phyloP scores from a whole-genome alignment of 139 green algal species.

The Closterium sp. region DNA sequence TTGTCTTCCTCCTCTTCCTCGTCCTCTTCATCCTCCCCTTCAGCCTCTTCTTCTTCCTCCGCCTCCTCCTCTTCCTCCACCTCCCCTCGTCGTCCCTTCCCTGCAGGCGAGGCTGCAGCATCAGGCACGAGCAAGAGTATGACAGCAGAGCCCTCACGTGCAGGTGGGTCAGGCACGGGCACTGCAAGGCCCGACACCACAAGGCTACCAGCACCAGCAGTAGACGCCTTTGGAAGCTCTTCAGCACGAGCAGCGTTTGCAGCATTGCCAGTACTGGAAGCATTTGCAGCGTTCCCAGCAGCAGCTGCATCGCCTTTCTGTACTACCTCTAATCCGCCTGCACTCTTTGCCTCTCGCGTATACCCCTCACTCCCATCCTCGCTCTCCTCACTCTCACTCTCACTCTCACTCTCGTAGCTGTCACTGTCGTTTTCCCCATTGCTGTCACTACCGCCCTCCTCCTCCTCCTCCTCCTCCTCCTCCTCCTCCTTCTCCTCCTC shows the following conservation, averaged over 20 bases:
- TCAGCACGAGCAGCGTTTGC: neutral
- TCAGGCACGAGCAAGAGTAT: too few species aligned
- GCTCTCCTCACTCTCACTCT: neutral
- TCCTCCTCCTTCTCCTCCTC: neutral
- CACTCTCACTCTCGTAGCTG: neutral
- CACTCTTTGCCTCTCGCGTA: neutral
- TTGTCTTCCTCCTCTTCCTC: neutral
- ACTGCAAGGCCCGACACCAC: neutral
- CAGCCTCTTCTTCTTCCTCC: too few species aligned
- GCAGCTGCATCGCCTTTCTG: neutral
- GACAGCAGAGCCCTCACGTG: too few species aligned
- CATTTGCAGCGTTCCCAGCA: neutral
- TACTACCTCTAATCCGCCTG: neutral
- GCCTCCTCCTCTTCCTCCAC: too few species aligned
- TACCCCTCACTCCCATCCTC: neutral
- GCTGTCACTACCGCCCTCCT: neutral
- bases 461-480: neutral
- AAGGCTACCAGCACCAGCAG: neutral
- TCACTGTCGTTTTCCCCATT: neutral
- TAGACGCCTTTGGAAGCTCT: too few species aligned
- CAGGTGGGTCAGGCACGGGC: too few species aligned
- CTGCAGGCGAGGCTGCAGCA: too few species aligned
- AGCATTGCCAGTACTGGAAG: neutral
- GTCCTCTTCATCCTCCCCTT: neutral
- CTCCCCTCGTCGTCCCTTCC: too few species aligned